A percentile compares a stretch with the other conserved stretches of the same genome.
These are phyloP conservation scores for Starmerella bombicola DNA, from an alignment of 805 yeast genomes.

Conservation along the genomic window DNA sequence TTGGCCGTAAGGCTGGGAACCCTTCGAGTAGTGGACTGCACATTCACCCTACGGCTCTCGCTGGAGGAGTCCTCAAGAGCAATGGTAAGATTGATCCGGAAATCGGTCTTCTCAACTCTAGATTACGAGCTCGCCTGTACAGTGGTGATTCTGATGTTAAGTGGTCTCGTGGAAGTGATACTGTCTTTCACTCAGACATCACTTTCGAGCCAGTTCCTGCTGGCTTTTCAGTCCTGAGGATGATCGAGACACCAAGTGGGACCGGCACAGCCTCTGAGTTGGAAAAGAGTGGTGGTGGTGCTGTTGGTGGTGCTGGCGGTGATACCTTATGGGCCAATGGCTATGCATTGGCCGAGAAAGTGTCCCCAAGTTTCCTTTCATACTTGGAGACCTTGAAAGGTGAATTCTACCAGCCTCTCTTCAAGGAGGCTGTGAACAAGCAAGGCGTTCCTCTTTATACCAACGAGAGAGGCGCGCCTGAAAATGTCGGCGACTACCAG, in stretches of 20 bases:
- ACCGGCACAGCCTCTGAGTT: conserved; percentile 28
- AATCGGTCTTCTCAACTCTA: conserved; percentile 23
- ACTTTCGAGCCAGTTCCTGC: conserved; percentile 48
- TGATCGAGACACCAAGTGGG: conserved; percentile 39
- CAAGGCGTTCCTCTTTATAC: conserved; percentile 38
- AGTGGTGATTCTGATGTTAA: conserved; percentile 7
- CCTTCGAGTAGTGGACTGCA: conserved; percentile 25
- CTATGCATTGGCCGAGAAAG: conserved; percentile 41
- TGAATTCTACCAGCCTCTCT: conserved; percentile 31
- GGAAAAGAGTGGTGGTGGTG: conserved; percentile 15
- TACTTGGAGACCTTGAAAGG: conserved; percentile 35
- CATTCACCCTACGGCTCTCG: conserved; percentile 27
- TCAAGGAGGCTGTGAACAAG: conserved; percentile 34
- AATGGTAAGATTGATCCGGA: conserved; percentile 26
- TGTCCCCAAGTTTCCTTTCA: conserved; percentile 38
- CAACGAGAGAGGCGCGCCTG: conserved; percentile 29
- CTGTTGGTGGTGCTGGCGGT: conserved; percentile 30
- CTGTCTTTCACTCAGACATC: conserved; percentile 43
- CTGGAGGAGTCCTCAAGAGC: conserved; percentile 24
- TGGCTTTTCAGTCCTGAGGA: conserved; percentile 40
- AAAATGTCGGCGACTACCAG: conserved; percentile 16
- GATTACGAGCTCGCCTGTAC: conserved; percentile 18
- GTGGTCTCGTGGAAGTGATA: conserved; percentile 23
- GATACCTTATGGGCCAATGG: conserved; percentile 46
- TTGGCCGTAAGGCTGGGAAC: conserved; percentile 24